These are phyloP conservation scores for Colletotrichum caudatum DNA, from an alignment of 2,329 filamentous ascomycete species.

Conservation along the genomic window DNA sequence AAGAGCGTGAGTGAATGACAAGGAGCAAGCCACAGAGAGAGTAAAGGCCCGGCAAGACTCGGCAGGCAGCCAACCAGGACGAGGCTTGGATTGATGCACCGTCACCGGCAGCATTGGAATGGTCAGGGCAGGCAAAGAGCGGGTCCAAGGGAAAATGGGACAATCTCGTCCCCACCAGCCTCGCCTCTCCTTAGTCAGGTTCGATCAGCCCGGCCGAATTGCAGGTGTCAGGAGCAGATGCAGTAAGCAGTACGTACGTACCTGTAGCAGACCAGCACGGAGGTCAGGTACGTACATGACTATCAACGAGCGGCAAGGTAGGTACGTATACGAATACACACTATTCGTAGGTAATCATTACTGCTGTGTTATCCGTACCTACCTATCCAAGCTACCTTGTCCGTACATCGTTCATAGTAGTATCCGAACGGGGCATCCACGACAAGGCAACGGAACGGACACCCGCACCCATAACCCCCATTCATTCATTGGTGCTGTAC, in stretches of 20 bases:
- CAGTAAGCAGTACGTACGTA: not conserved
- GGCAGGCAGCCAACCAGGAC: conserved; percentile 31
- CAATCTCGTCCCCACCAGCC: not conserved
- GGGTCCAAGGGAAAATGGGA: not conserved
- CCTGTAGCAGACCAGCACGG: not conserved
- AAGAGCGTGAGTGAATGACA: conserved; percentile 12
- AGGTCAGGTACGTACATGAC: not conserved
- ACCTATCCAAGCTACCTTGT: too few relatives aligned
- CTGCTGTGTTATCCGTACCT: too few relatives aligned
- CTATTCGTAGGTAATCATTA: too few relatives aligned
- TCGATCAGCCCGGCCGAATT: conserved; percentile 1
- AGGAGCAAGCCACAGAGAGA: conserved; percentile 3
- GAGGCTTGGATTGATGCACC: conserved; percentile 4
- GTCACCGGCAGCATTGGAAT: conserved; percentile 21
- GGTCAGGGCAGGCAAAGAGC: conserved; percentile 38
- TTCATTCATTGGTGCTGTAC: not conserved
- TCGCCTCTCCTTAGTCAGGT: conserved; percentile 30
- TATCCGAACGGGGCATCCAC: not conserved
- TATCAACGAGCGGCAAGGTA: too few relatives aligned
- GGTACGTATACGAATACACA: too few relatives aligned
- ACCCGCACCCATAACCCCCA: not conserved
- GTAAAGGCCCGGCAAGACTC: not conserved
- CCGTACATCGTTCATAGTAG: not conserved
- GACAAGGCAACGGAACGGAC: not conserved
- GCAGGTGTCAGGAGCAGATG: conserved; percentile 12